phyloP scores from a whole-genome alignment of 208 protist species.

The Leishmania gerbilli region DNA sequence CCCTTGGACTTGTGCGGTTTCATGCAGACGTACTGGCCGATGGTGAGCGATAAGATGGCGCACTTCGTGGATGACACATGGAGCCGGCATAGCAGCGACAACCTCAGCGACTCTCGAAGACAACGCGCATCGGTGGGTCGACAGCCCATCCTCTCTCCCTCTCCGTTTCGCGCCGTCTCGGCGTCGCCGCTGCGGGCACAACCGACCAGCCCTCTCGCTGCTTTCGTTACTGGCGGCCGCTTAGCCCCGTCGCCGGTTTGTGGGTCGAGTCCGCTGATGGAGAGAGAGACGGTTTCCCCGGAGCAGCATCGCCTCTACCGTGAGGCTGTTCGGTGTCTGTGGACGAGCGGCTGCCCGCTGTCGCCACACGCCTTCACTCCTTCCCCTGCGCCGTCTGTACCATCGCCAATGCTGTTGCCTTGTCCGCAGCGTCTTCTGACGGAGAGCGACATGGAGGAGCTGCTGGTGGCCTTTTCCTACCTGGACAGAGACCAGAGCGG shows the following conservation, averaged over 20 bases:
- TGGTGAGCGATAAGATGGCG: slow-evolving; percentile 31
- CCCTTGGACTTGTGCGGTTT: slow-evolving; percentile 28
- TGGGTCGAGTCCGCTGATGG: background rate
- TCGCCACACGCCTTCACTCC: background rate
- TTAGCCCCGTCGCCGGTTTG: background rate
- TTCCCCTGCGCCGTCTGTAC: background rate
- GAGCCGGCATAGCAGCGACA: slow-evolving; percentile 24
- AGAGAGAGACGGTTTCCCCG: background rate
- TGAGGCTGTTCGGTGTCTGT: slow-evolving; percentile 16
- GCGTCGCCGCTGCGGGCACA: slow-evolving; percentile 2
- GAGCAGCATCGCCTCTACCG: slow-evolving; percentile 28
- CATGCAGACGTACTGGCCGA: slow-evolving; percentile 35
- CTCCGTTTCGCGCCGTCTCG: slow-evolving; percentile 19
- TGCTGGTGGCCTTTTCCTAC: slow-evolving; percentile 17
- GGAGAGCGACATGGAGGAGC: slow-evolving; percentile 21
- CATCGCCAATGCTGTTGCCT: background rate
- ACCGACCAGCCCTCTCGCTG: background rate
- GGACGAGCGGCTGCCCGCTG: background rate
- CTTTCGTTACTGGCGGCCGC: background rate
- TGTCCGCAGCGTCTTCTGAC: slow-evolving; percentile 17
- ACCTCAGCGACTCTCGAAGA: background rate
- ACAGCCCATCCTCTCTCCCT: slow-evolving; percentile 11
- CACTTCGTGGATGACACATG: slow-evolving; percentile 14
- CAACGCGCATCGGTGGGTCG: background rate
- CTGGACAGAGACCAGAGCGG: slow-evolving; percentile 18